These are phyloP conservation scores for Dactylis glomerata DNA, from an alignment of 176 grass and related monocot genomes.

Conservation along the genomic window DNA sequence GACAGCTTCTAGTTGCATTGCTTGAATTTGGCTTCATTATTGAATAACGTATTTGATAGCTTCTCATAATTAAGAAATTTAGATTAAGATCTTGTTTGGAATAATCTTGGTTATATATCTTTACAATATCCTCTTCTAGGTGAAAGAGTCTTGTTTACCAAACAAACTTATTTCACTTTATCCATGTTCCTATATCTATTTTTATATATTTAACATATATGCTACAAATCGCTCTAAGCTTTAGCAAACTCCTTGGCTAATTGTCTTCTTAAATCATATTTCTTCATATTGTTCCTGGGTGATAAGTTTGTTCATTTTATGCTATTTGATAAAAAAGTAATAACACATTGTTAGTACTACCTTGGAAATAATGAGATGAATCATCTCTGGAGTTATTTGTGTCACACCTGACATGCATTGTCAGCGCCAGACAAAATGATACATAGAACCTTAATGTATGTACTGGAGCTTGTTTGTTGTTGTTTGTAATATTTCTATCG, in stretches of 20 bases:
- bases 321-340: conserved; percentile 4
- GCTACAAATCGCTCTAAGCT: neutral
- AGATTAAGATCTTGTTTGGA: conserved; percentile 5
- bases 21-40: neutral
- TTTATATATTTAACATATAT: neutral
- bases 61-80: neutral
- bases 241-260: neutral
- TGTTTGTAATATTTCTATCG: conserved; percentile 17
- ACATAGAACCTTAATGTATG: neutral
- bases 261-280: neutral
- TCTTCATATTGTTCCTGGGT: neutral
- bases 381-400: neutral
- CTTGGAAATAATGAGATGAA: neutral
- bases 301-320: neutral
- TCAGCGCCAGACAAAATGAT: neutral
- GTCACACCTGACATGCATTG: neutral
- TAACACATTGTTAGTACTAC: conserved; percentile 11
- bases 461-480: conserved; percentile 1
- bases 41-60: conserved; percentile 19
- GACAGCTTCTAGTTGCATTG: neutral
- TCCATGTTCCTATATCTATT: conserved; percentile 16
- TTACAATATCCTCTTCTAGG: conserved; percentile 9
- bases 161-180: neutral
- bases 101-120: conserved; percentile 2
- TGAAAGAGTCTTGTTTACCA: neutral